Conservation (phyloP, 2,329 filamentous ascomycete genomes). For the Penicillium janthinellum region DNA sequence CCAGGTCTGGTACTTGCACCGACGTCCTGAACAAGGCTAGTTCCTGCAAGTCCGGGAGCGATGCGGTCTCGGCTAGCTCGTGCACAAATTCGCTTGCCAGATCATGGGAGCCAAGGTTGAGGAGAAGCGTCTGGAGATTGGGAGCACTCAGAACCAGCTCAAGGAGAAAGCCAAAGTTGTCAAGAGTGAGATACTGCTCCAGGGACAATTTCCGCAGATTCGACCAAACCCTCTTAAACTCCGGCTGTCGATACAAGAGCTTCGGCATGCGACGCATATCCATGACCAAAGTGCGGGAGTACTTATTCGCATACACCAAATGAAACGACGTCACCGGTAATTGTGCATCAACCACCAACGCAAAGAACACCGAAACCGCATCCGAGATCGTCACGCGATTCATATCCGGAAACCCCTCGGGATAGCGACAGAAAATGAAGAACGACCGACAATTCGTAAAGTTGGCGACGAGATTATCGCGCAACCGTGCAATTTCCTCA, state of each 20-base stretch:
- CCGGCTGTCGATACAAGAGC: constrained; percentile 26
- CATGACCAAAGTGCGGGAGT: constrained; percentile 27
- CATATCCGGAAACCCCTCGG: constrained; percentile 28
- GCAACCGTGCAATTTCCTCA: constrained; percentile 19
- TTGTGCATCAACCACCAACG: constrained; percentile 21
- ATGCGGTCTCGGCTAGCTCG: constrained; percentile 23
- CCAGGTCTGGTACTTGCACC: constrained; percentile 18
- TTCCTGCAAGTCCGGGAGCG: constrained; percentile 20
- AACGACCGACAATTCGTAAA: constrained; percentile 28
- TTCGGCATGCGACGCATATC: constrained; percentile 31
- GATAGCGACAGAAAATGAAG: constrained; percentile 30
- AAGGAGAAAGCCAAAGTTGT: constrained; percentile 28
- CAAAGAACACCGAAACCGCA: constrained; percentile 27
- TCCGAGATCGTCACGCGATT: constrained; percentile 26
- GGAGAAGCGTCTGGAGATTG: constrained; percentile 20
- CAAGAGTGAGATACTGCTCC: constrained; percentile 28
- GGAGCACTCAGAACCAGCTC: constrained; percentile 27
- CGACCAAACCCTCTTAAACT: constrained; percentile 23
- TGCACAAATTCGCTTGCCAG: constrained; percentile 28
- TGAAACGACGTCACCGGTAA: constrained; percentile 25
- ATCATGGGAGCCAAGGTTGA: constrained; percentile 27
- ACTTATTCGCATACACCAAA: constrained; percentile 25
- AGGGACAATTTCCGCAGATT: constrained; percentile 25
- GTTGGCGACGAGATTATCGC: constrained; percentile 21
- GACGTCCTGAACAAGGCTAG: constrained; percentile 25